These are phyloP conservation scores for Boletus pseudopeckii DNA, from an alignment of 768 basidiomycete species.

Conservation along the genomic window DNA sequence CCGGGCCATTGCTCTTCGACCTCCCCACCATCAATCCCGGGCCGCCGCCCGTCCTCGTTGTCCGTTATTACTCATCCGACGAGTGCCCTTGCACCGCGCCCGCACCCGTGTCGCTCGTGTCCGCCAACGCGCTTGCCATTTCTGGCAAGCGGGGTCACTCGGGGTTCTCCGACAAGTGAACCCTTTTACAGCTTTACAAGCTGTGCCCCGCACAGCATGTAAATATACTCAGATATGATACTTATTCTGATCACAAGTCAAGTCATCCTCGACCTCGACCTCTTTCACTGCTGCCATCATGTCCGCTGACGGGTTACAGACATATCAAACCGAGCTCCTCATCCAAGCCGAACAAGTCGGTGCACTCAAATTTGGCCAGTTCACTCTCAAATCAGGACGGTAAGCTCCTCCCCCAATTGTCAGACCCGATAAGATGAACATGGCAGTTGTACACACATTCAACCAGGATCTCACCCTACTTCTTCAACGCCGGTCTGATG, in stretches of 20 bases:
- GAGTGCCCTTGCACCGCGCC: too few species aligned
- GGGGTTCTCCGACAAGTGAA: too few species aligned
- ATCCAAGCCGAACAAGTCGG: slow-evolving; percentile 62
- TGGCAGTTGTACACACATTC: not conserved
- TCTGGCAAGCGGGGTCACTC: too few species aligned
- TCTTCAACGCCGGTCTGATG: slow-evolving; percentile 92
- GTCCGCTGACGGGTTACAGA: slow-evolving; percentile 32
- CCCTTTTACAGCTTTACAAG: too few species aligned
- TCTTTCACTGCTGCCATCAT: slow-evolving; percentile 8
- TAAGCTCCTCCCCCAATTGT: slow-evolving; percentile 36
- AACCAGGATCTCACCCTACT: slow-evolving; percentile 84
- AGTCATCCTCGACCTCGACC: not conserved
- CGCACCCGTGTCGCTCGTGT: too few species aligned
- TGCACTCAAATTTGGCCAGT: slow-evolving; percentile 86
- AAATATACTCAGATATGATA: too few species aligned
- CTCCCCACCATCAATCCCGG: too few species aligned
- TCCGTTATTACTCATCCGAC: too few species aligned
- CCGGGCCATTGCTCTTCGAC: too few species aligned
- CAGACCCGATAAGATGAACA: not conserved
- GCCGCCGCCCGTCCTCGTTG: too few species aligned
- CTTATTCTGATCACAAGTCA: not conserved
- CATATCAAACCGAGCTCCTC: slow-evolving; percentile 65
- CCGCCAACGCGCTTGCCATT: too few species aligned
- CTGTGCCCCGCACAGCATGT: too few species aligned
- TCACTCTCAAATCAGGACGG: slow-evolving; percentile 95